Conservation (phyloP, 257 asterid species). For the Solanum chiquidenum region DNA sequence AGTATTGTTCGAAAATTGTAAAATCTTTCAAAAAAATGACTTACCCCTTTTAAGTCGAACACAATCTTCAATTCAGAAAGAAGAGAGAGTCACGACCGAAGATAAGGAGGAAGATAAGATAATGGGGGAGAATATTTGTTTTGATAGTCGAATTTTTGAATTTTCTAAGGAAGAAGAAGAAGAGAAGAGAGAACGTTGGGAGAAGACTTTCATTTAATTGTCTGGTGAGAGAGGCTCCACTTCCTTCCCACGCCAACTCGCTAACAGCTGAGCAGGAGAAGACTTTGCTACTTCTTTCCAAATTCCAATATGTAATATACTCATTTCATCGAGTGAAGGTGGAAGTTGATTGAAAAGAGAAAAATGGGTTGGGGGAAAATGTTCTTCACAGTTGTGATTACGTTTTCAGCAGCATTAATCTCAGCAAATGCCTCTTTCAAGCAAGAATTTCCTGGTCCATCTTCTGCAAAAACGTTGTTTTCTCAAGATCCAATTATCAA, state of each 20-base stretch:
- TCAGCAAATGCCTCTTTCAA: slow-evolving; percentile 81
- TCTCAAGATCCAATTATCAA: slow-evolving; percentile 57
- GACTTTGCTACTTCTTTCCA: neutral
- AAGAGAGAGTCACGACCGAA: too few species aligned
- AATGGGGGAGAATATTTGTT: too few species aligned
- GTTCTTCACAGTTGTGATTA: slow-evolving; percentile 56
- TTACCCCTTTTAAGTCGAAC: too few species aligned
- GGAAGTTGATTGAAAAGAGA: neutral
- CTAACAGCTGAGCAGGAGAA: neutral
- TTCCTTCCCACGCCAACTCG: neutral
- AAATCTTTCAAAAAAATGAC: too few species aligned
- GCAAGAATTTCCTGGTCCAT: slow-evolving; percentile 62
- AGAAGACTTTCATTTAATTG: too few species aligned
- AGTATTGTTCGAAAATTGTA: too few species aligned
- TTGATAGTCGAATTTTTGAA: too few species aligned
- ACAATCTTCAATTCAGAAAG: too few species aligned
- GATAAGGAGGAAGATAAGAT: too few species aligned
- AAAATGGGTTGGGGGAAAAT: slow-evolving; percentile 74
- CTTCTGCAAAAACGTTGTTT: neutral
- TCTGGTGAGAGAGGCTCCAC: neutral
- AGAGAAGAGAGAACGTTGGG: too few species aligned
- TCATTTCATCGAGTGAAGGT: neutral
- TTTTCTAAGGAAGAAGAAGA: too few species aligned
- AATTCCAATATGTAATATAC: neutral
- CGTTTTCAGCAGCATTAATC: slow-evolving; percentile 68